These are phyloP conservation scores for Postia placenta DNA, from an alignment of 768 basidiomycete genomes.

Conservation along the genomic window DNA sequence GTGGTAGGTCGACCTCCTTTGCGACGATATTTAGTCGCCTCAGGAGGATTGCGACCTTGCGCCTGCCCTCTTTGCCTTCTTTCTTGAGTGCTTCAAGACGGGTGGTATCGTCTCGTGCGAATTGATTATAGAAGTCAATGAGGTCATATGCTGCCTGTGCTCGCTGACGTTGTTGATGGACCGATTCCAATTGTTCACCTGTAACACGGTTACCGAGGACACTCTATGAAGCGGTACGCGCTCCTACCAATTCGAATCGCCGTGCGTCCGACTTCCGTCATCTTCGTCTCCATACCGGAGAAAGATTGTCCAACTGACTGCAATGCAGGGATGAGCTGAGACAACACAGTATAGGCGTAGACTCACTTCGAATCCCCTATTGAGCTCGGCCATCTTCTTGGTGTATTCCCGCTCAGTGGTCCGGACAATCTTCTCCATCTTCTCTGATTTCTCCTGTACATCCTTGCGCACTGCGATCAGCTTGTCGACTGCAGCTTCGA, in stretches of 20 bases:
- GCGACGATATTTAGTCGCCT: constrained; percentile 82
- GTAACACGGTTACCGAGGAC: not conserved
- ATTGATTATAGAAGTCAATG: constrained; percentile 90
- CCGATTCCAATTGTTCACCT: constrained; percentile 95
- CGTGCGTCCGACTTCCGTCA: constrained; percentile 90
- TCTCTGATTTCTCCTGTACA: constrained; percentile 85
- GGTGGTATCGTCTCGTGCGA: constrained; percentile 74
- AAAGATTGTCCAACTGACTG: constrained; percentile 89
- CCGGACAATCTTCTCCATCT: constrained; percentile 87
- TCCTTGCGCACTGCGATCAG: constrained; percentile 84
- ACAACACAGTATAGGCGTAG: not conserved
- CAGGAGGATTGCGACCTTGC: constrained; percentile 82
- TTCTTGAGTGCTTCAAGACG: constrained; percentile 73
- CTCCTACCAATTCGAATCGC: constrained; percentile 85
- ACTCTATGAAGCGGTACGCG: not conserved
- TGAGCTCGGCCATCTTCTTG: constrained; percentile 88
- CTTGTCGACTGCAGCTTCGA: constrained; percentile 86
- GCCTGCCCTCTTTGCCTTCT: constrained; percentile 84
- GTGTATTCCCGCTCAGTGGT: constrained; percentile 91
- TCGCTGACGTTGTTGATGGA: constrained; percentile 86
- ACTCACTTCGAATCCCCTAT: constrained; percentile 87
- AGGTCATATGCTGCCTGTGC: constrained; percentile 93
- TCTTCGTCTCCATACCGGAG: constrained; percentile 81
- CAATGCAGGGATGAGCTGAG: not conserved
- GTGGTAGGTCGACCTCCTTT: constrained; percentile 87